phyloP scores from a whole-genome alignment of 805 yeast species.

The Saturnispora sanitii region DNA sequence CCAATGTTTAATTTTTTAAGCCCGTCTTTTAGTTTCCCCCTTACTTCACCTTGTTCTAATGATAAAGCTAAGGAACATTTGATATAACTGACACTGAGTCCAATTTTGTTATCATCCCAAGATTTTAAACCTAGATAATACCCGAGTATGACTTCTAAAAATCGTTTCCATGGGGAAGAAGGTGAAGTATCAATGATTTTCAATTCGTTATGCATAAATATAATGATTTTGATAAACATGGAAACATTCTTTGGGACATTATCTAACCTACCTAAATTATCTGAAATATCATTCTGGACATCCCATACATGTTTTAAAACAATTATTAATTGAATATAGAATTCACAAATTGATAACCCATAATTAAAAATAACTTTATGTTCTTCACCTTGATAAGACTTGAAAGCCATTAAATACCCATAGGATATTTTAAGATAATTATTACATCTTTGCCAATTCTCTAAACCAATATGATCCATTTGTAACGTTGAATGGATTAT shows the following conservation, averaged over 20 bases:
- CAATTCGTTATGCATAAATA: slow-evolving; percentile 13
- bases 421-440: slow-evolving; percentile 18
- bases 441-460: slow-evolving; percentile 18
- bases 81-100: slow-evolving; percentile 20
- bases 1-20: slow-evolving; percentile 7
- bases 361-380: slow-evolving; percentile 7
- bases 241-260: slow-evolving; percentile 18
- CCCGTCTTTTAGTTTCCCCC: slow-evolving; percentile 17
- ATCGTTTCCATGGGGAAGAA: slow-evolving; percentile 4
- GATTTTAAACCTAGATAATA: slow-evolving; percentile 21
- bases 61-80: slow-evolving; percentile 19
- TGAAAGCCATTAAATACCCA: slow-evolving; percentile 15
- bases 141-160: slow-evolving; percentile 18
- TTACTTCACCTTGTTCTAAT: slow-evolving; percentile 21
- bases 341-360: slow-evolving; percentile 14
- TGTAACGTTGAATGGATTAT: slow-evolving; percentile 10
- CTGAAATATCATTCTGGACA: slow-evolving; percentile 15
- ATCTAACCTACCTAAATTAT: slow-evolving; percentile 19
- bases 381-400: slow-evolving; percentile 7
- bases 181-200: neutral
- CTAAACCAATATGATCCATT: slow-evolving; percentile 5
- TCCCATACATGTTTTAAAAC: slow-evolving; percentile 18
- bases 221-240: slow-evolving; percentile 16
- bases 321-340: slow-evolving; percentile 18
- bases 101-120: slow-evolving; percentile 19